These are phyloP conservation scores for Seminavis robusta DNA, from an alignment of 108 stramenopile species.

Conservation along the genomic window DNA sequence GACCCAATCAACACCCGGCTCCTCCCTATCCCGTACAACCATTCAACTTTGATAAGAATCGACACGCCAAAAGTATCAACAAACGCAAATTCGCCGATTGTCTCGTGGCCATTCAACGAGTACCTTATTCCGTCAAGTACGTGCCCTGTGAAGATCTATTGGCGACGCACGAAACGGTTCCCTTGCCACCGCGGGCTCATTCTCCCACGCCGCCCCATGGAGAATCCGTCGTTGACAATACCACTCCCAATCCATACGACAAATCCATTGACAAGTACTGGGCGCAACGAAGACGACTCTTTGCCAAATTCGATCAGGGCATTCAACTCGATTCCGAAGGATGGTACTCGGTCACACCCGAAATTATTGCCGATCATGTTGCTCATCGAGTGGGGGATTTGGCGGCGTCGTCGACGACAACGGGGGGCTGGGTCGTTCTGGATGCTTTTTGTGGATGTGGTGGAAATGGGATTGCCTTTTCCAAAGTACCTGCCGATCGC, in stretches of 20 bases:
- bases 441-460: slow-evolving; percentile 88
- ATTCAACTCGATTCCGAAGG: slow-evolving; percentile 70
- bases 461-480: slow-evolving; percentile 83
- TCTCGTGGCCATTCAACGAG: background rate
- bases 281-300: slow-evolving; percentile 77
- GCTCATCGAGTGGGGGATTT: slow-evolving; percentile 28
- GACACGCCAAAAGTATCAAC: background rate
- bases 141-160: background rate
- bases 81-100: background rate
- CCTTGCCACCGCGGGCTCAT: background rate
- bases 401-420: background rate
- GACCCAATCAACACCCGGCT: no score
- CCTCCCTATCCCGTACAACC: no score
- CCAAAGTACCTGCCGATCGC: slow-evolving; percentile 6
- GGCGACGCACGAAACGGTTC: background rate
- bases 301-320: slow-evolving; percentile 70
- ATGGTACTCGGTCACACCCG: slow-evolving; percentile 84
- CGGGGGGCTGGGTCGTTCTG: slow-evolving; percentile 27
- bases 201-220: background rate
- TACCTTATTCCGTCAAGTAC: background rate
- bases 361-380: slow-evolving; percentile 75
- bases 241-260: slow-evolving; percentile 37
- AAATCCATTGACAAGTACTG: slow-evolving; percentile 66
- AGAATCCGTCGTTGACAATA: background rate
- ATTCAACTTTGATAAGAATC: background rate